Evolutionary conservation across 2,329 filamentous ascomycete genomes (phyloP), one percentile per base, ranked within the genome.

Genomic region (Cordyceps javanica): DNA sequence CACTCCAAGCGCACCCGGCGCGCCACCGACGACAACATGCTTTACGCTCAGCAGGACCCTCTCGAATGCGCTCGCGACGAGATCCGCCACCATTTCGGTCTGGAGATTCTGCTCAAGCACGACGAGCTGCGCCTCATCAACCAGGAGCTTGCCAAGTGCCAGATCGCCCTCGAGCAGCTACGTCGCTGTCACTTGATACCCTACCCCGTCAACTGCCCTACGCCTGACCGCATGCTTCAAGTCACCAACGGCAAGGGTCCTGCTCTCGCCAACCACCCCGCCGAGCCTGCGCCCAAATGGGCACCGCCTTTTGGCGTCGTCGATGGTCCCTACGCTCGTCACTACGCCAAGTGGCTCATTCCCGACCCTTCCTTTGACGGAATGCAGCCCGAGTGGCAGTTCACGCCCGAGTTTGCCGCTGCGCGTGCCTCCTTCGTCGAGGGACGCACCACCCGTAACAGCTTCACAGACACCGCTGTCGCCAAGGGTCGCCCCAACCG

Each of bases 281-380:
- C 86, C 65, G 85, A 85, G 64, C 78, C 82, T 60, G 78, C 86
- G 63, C 89, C 91, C 59, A 78, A 83, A 66, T 91, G 89, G 79
- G 90, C 92, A 38, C 84, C 94, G 45, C 89, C 94, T 3, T 96
- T 92, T 78, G 93, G 93, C 63, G 90, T 97, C 58, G 85, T 86
- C 16, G 90, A 97, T 66, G 94, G 94, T 11, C 92, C 94, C 2
- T 97, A 97, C 73, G 87, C 91, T 60, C 87, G 91, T 64, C 94
- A 97, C 75, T 97, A 97, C 73, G 87, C 91, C 69, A 91, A 90
- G 77, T 99, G 94, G 94, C 83, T 99, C 64, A 86, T 97, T 60
- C 90, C 89, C 53, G 91, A 97, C 72, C 82, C 89, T 58, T 83
- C 83, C 50, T 97, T 97, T 72, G 93, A 97, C 70, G 89, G 88